A percentile compares a stretch with the other conserved stretches of the same genome.
Conservation (phyloP, 345 rosid genomes). For the Populus alba region DNA sequence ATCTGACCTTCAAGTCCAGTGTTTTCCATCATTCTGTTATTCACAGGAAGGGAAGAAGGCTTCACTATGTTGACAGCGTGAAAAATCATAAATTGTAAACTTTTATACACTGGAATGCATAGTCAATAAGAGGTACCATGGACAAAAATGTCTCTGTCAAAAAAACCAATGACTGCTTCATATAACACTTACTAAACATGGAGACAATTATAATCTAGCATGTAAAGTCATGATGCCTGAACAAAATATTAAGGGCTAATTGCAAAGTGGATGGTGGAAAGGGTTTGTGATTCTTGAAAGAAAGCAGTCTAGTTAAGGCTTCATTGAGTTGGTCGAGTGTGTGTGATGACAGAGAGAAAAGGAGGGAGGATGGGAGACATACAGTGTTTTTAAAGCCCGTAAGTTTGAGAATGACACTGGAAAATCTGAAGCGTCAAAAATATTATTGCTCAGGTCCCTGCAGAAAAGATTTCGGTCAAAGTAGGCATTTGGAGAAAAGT, state of each 20-base stretch:
- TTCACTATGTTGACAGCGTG: neutral
- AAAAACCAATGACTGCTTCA: neutral
- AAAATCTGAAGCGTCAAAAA: slow-evolving; percentile 43
- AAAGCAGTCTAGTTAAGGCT: neutral
- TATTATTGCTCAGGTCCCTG: slow-evolving; percentile 86
- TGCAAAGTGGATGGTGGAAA: neutral
- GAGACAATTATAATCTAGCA: neutral
- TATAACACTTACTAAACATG: neutral
- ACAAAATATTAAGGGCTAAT: too few species aligned
- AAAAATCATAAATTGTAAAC: neutral
- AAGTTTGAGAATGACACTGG: slow-evolving; percentile 60
- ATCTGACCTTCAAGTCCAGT: slow-evolving; percentile 48
- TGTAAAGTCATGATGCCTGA: neutral
- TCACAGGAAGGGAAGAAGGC: neutral
- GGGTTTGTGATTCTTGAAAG: neutral
- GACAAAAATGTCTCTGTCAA: neutral
- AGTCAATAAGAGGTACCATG: neutral
- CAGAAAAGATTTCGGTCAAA: slow-evolving; percentile 8
- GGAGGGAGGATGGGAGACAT: neutral
- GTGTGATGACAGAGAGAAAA: neutral
- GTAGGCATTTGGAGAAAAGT: neutral
- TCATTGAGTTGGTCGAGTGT: neutral
- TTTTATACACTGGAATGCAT: neutral
- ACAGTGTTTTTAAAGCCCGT: slow-evolving; percentile 49
- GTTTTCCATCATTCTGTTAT: slow-evolving; percentile 56